Base-by-base conservation (phyloP, 2,329 filamentous ascomycete species). In the Nannizziopsis arthrosporioides region DNA sequence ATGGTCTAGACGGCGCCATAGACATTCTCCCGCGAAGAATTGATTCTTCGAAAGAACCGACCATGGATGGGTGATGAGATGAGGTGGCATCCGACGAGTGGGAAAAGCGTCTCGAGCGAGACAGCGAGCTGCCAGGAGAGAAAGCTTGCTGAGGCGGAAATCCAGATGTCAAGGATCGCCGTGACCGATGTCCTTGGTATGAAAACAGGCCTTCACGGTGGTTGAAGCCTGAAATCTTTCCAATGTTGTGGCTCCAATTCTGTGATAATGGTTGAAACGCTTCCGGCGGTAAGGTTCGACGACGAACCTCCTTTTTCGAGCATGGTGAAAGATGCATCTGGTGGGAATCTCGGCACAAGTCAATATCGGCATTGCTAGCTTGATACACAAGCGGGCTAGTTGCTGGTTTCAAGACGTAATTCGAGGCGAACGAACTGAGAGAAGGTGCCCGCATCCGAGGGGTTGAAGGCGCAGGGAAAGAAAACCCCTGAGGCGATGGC, bases 21-120 rank as follows among this genome's bases (percentile, higher is more conserved):
- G 92, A 96, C 92, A 98, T 98, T 53, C 92, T 80, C 35, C 92
- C 92, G 41, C 87, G 81, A 1, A 98, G 71, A 51, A 98, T 95
- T 22, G 88, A 95, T 67, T 98, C 92, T 66, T 98, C 92, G 57
- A 95, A 98, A 1, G 90, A 95, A 1, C 92, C 92, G 1, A 96
- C 90, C 84, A 98, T 93, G 2, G 89, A 89, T 7, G 90, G 89
- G 65, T 93, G 87, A 49, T 90, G 85, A 22, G 92, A 70, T 3
- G 86, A 82, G 2, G 86, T 87, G 2, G 73, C 69, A 40, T 94
- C 89, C 0, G 82, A 80, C 12, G 78, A 75, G 40, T 85, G 71
- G 0, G 89, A 95, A 0, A 82, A 81, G 38, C 87, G 75, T 12
- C 73, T 65, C 51, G 34, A 63, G 49, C 47, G 50, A 11, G 27